Base-by-base conservation (phyloP, 208 protist genomes). In the Leishmania gerbilli region DNA sequence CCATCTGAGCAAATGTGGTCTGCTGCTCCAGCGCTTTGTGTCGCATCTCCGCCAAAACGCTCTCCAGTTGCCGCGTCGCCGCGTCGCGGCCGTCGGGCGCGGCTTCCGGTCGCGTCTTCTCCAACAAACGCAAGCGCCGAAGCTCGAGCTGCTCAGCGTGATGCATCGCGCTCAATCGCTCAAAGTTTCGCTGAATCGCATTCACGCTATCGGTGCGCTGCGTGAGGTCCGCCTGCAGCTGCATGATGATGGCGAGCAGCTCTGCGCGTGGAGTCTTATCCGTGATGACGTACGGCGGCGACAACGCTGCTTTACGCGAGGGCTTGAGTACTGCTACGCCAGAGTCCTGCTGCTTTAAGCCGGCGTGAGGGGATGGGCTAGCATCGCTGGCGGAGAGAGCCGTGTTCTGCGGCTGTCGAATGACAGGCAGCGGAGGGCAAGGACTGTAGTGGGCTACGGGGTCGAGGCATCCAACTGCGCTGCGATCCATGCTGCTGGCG, bases 121-220 rank as follows among this genome's bases (percentile, higher is more conserved):
- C 83, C 58, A 84, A 34, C 27, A 62, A n/a, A 6, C 79, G 79
- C 69, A 93, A 69, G 49, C 79, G 69, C 78, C 89, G 81, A 49
- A 93, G 81, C 79, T 93, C 76, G 17, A 76, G 83, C 31, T 87
- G 88, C 47, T 97, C 90, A 1, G 56, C 74, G 37, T 81, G 40
- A 85, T 96, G 94, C 88, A 98, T 91, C 79, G 85, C 83, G 74
- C 92, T 93, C 37, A 98, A 86, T 3, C 92, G 87, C 81, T 92
- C 88, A 81, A 98, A 98, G 87, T 98, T 98, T 3, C 95, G 87
- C 82, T 98, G 95, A 80, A 98, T 94, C 2, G 93, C 90, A 76
- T 96, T 97, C n/a, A 98, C 88, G 80, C 87, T 92, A 71, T 96
- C 93, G 3, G 91, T 94, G 42, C 93, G 88, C 17, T 85, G 77